A percentile compares a stretch with the other conserved stretches of the same genome.
Conservation (phyloP, 2,329 filamentous ascomycete species). For the Beauveria rudraprayagi region DNA sequence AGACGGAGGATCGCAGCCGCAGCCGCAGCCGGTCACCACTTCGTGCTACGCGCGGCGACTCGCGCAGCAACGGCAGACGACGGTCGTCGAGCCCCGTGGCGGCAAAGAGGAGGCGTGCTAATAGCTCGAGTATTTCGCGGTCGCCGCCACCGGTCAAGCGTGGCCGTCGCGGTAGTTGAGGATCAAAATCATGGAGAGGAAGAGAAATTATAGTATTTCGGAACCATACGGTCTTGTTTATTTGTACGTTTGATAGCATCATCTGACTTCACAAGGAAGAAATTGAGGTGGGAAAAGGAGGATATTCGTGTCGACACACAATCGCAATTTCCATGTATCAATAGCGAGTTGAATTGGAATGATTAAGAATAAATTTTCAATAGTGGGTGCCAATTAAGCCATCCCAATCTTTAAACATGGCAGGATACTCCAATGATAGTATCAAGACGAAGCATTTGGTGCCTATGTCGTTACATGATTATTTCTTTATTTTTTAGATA, state of each 20-base stretch:
- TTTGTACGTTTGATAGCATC: slow-evolving; percentile 1
- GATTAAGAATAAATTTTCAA: neutral
- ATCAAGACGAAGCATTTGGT: neutral
- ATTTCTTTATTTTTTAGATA: neutral
- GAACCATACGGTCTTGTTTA: neutral
- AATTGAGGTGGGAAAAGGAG: neutral
- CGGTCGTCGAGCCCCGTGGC: slow-evolving; percentile 20
- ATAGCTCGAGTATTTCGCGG: slow-evolving; percentile 24
- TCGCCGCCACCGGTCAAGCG: slow-evolving; percentile 26
- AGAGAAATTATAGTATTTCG: neutral
- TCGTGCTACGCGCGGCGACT: neutral
- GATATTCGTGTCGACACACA: neutral
- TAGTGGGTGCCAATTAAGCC: neutral
- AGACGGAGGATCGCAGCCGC: neutral
- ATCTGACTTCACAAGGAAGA: neutral
- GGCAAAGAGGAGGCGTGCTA: slow-evolving; percentile 12
- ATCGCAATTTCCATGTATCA: neutral
- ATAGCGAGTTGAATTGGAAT: neutral
- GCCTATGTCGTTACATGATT: neutral
- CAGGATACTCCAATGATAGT: neutral
- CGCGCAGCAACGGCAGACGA: neutral
- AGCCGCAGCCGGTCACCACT: neutral
- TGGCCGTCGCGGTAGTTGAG: slow-evolving; percentile 21
- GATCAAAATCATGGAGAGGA: neutral
- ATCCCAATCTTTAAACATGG: neutral